Conservation (phyloP, 345 rosid genomes). For the Populus euphratica region DNA sequence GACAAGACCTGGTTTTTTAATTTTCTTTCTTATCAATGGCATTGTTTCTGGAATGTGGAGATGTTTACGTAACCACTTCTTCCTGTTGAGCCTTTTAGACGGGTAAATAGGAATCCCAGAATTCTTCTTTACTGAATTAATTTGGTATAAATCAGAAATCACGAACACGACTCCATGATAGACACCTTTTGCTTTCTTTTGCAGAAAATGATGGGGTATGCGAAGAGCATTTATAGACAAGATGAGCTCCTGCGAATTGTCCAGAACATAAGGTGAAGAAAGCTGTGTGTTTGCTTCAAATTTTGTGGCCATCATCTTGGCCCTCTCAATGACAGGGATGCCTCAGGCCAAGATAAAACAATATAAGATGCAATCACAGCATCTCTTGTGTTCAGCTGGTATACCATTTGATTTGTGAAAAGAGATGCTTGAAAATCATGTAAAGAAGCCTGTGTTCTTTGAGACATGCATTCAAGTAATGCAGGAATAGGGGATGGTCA, state of each 20-base stretch:
- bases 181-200: background rate
- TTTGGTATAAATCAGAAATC: background rate
- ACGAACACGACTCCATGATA: background rate
- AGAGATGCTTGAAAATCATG: background rate
- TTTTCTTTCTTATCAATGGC: background rate
- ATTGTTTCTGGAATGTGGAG: constrained; percentile 58
- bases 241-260: constrained; percentile 19
- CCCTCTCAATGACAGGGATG: constrained; percentile 21
- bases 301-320: constrained; percentile 17
- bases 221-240: constrained; percentile 15
- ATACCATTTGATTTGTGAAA: too few species aligned
- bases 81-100: constrained; percentile 50
- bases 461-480: too few species aligned
- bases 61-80: constrained; percentile 78
- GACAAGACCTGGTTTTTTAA: too few species aligned
- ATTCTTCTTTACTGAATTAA: background rate
- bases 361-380: background rate
- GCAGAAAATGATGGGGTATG: constrained; percentile 42
- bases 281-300: constrained; percentile 18
- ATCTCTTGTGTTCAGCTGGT: background rate
- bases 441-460: background rate
- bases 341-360: background rate
- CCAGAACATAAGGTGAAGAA: constrained; percentile 6
- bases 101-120: constrained; percentile 33
- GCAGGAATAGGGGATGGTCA: too few species aligned